A percentile compares a stretch with the other conserved stretches of the same genome.
Conservation (phyloP, 257 asterid genomes). For the Cynanchum wilfordii region DNA sequence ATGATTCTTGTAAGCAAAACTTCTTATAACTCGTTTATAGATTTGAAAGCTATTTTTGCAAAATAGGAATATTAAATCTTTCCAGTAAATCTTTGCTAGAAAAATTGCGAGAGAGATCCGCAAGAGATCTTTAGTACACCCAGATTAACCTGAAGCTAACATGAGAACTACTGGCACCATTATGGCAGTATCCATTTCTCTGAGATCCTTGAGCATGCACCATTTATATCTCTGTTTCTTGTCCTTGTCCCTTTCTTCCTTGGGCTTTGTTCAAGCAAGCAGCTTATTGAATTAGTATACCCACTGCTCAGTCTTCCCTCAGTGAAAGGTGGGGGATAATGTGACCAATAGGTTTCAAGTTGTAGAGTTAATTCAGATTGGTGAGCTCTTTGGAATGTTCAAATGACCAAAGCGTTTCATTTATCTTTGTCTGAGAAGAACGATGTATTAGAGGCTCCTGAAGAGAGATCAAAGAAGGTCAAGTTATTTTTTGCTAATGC, state of each 20-base stretch:
- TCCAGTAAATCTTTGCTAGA: background rate
- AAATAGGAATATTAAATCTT: background rate
- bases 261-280: constrained; percentile 1
- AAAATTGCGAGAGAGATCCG: background rate
- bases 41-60: constrained; percentile 8
- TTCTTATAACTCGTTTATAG: constrained; percentile 10
- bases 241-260: background rate
- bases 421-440: constrained; percentile 37
- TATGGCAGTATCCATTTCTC: background rate
- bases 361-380: background rate
- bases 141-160: background rate
- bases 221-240: background rate
- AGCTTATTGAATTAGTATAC: background rate
- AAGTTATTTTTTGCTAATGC: constrained; percentile 65
- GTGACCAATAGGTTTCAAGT: background rate
- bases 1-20: constrained; percentile 63
- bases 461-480: constrained; percentile 57
- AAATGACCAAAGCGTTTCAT: constrained; percentile 1
- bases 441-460: constrained; percentile 60
- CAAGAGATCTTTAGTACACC: background rate
- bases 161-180: constrained; percentile 1
- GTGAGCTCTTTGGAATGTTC: background rate
- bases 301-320: too few species aligned
- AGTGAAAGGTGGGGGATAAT: background rate
- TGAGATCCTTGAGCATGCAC: background rate